Base-by-base conservation (phyloP, 208 protist genomes). In the Naegleria lovaniensis region DNA sequence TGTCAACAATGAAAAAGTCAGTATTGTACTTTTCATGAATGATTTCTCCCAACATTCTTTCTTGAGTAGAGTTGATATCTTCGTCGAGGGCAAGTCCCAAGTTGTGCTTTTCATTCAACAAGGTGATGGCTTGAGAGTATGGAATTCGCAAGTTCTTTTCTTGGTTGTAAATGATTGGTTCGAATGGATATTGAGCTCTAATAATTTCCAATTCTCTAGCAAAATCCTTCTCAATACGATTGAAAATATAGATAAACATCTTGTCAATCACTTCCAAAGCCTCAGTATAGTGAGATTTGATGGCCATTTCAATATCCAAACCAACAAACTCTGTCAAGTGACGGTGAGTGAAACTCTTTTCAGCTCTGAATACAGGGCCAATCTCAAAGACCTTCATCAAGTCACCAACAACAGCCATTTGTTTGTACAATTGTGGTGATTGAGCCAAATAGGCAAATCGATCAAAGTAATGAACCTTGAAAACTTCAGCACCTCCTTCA, bases 391-490 rank as follows among this genome's bases (percentile, higher is more conserved):
- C 97, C 83, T 96, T 93, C 11, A 97, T 95, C 7, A 99, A 92
- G 91, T 99, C 99, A 48, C 96, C 96, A 92, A 95, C 94, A 9
- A 99, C 95, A 33, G 97, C 98, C 98, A 99, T 99, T 95, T 99
- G 99, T 96, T 99, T 99, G 96, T 99, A 99, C 52, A 99, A 96
- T 96, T 99, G 99, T 29, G 99, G 99, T 25, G 97, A 99, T 96
- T 99, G 99, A 25, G 99, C 99, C 0, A 99, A 95, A 94, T 96
- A 99, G 7, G 98, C 99, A 25, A 94, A 85, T 41, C 94, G 92
- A 90, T 95, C 94, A 91, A 98, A 98, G 95, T 98, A 98, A 89
- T 95, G 91, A n/a, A 98, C 92, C 94, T 98, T 97, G 93, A 98
- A 98, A 85, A 98, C 96, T 85, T 97, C 96, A 16, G 96, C 95